phyloP scores from a whole-genome alignment of 805 yeast genomes.

The Wickerhamiella alocasiicola region DNA sequence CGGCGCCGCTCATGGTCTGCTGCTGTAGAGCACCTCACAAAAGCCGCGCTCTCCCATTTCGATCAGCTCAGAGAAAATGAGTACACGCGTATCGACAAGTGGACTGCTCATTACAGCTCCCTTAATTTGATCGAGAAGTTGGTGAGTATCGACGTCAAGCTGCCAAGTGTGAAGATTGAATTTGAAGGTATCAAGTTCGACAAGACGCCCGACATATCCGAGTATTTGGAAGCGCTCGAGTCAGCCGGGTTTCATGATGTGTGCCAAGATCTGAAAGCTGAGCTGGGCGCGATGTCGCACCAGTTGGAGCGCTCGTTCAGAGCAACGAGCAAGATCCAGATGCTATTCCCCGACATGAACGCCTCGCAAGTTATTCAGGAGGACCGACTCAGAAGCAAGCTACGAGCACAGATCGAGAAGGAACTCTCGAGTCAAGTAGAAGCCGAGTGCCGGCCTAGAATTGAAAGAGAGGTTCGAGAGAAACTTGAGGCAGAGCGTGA shows the following conservation, averaged over 20 bases:
- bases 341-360: background rate
- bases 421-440: too few relatives aligned
- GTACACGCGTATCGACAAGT: conserved; percentile 35
- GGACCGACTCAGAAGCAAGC: background rate
- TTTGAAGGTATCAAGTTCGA: conserved; percentile 14
- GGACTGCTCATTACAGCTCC: conserved; percentile 45
- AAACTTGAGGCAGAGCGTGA: background rate
- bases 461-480: background rate
- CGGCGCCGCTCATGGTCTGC: conserved; percentile 26
- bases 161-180: conserved; percentile 17
- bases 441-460: background rate
- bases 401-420: background rate
- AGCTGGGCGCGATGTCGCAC: conserved; percentile 24
- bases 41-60: conserved; percentile 39
- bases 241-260: conserved; percentile 20
- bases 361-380: conserved; percentile 2
- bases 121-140: conserved; percentile 17
- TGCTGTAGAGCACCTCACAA: conserved; percentile 29
- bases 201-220: conserved; percentile 11
- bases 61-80: conserved; percentile 43
- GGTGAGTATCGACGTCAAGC: conserved; percentile 8
- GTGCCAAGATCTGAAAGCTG: conserved; percentile 21
- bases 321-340: conserved; percentile 1
- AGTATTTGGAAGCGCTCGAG: conserved; percentile 20
- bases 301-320: conserved; percentile 15